These are phyloP conservation scores for Arbutus unedo DNA, from an alignment of 148 eudicot species.

Conservation along the genomic window DNA sequence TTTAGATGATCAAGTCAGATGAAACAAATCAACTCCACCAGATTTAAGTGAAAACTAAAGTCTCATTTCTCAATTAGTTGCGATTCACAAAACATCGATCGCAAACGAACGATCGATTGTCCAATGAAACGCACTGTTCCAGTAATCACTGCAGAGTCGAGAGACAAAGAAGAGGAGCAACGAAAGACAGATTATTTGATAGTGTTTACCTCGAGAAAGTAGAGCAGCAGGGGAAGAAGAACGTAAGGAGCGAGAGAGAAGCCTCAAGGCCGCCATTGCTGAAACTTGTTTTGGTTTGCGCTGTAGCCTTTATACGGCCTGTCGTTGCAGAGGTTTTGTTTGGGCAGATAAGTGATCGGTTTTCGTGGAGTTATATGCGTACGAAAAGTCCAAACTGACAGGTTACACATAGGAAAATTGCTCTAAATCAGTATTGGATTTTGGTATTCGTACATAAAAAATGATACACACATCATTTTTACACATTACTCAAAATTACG, in stretches of 20 bases:
- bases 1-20: background rate
- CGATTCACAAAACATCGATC: background rate
- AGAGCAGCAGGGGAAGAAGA: background rate
- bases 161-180: background rate
- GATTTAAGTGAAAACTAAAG: background rate
- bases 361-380: too few species aligned
- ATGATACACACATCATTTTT: too few species aligned
- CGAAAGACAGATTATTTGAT: background rate
- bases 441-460: too few species aligned
- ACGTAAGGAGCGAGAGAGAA: constrained; percentile 17
- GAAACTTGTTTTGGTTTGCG: background rate
- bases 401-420: too few species aligned
- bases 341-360: too few species aligned
- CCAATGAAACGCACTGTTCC: background rate
- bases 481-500: too few species aligned
- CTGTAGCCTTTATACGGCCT: background rate
- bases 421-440: too few species aligned
- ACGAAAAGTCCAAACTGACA: too few species aligned
- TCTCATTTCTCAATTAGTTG: background rate
- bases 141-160: background rate
- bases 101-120: background rate
- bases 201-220: constrained; percentile 7
- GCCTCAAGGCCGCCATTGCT: constrained; percentile 19
- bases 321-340: too few species aligned
- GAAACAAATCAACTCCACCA: background rate